Percentiles rank a stretch among this genome's conserved stretches.
phyloP scores from a whole-genome alignment of 768 basidiomycete genomes.

The Lentinula aciculospora region DNA sequence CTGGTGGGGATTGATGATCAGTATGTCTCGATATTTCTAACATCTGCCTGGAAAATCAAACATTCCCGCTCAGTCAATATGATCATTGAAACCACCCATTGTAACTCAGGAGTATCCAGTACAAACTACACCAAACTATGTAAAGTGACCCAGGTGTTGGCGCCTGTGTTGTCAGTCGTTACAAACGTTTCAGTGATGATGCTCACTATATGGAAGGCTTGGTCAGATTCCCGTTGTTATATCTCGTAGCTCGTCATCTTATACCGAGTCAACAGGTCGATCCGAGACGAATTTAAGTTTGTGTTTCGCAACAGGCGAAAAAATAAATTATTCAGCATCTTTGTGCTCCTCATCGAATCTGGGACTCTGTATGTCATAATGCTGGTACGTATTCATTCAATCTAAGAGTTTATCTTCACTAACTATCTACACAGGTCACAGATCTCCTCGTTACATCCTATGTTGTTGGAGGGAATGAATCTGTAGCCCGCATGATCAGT shows the following conservation, averaged over 20 bases:
- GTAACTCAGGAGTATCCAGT: not conserved
- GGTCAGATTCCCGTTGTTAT: not conserved
- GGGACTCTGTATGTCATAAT: slow-evolving; percentile 1
- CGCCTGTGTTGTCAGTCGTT: not conserved
- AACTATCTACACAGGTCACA: not conserved
- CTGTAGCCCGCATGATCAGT: not conserved
- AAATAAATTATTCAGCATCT: not conserved
- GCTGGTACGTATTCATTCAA: not conserved
- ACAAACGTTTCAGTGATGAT: slow-evolving; percentile 3
- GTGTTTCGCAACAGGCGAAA: not conserved
- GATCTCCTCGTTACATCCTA: not conserved
- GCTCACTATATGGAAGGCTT: slow-evolving; percentile 2
- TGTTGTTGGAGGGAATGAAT: slow-evolving; percentile 1
- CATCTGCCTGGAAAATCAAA: not conserved
- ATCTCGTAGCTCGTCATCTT: not conserved
- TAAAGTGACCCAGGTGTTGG: not conserved
- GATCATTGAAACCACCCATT: not conserved
- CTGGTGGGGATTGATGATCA: slow-evolving; percentile 3
- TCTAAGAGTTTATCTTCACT: not conserved
- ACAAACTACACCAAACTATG: not conserved
- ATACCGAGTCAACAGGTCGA: not conserved
- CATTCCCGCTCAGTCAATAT: not conserved
- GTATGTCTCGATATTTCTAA: not conserved
- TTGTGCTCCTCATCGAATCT: slow-evolving; percentile 2
- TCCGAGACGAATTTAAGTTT: not conserved